phyloP scores from a whole-genome alignment of 371 early-diverging fungal species.

The Syncephalis fuscata region DNA sequence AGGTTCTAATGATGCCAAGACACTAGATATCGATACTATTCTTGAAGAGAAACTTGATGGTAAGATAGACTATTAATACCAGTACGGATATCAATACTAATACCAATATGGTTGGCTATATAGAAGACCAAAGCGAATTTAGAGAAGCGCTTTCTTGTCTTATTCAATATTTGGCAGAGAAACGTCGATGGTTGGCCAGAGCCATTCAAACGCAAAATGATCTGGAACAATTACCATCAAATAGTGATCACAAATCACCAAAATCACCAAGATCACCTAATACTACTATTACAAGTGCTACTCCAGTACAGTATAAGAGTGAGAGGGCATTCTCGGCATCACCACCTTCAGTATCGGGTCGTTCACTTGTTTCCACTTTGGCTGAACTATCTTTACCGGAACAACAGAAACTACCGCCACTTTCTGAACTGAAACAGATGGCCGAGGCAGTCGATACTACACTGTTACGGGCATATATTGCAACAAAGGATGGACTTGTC shows the following conservation, averaged over 20 bases:
- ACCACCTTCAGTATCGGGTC: slow-evolving; percentile 1
- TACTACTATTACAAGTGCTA: slow-evolving; percentile 32
- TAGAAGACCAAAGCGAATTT: neutral
- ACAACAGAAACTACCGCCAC: slow-evolving; percentile 4
- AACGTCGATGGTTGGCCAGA: slow-evolving; percentile 24
- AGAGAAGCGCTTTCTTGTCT: neutral
- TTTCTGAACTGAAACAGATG: slow-evolving; percentile 9
- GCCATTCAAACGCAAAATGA: no score
- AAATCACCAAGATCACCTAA: no score
- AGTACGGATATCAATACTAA: neutral
- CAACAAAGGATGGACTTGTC: slow-evolving; percentile 55
- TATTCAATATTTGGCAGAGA: neutral
- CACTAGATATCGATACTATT: no score
- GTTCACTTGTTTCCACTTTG: neutral
- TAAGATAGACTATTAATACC: no score
- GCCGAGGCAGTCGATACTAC: slow-evolving; percentile 69
- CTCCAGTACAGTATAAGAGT: slow-evolving; percentile 46
- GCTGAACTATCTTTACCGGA: neutral
- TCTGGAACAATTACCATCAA: no score
- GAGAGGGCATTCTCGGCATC: slow-evolving; percentile 23
- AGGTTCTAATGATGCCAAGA: slow-evolving; percentile 6
- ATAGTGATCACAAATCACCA: no score
- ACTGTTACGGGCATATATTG: slow-evolving; percentile 67
- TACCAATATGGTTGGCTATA: neutral
- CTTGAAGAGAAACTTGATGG: no score